Percentiles rank a stretch among this genome's conserved stretches.
Conservation (phyloP, 495 filamentous ascomycete species). For the Wilcoxina mikolae region DNA sequence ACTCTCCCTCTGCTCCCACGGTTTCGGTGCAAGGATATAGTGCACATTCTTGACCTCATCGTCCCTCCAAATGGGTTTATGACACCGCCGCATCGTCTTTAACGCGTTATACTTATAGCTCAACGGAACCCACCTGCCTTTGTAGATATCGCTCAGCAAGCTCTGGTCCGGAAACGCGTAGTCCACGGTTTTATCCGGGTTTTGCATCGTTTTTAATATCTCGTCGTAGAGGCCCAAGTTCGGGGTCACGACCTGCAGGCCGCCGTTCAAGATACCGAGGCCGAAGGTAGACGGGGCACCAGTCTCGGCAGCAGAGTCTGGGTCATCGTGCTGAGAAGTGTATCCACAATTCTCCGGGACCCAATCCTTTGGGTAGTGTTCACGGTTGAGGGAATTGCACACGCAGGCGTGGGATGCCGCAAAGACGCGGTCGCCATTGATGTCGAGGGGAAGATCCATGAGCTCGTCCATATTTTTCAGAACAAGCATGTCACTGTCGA, state of each 20-base stretch:
- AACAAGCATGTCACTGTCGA: constrained; percentile 78
- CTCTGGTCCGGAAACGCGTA: constrained; percentile 70
- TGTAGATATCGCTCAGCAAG: constrained; percentile 51
- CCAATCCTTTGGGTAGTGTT: constrained; percentile 65
- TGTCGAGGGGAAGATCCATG: constrained; percentile 58
- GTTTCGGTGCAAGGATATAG: constrained; percentile 66
- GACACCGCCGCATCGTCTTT: constrained; percentile 64
- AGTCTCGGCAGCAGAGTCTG: constrained; percentile 41
- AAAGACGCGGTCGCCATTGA: constrained; percentile 42
- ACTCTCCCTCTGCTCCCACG: constrained; percentile 51
- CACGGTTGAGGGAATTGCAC: constrained; percentile 61
- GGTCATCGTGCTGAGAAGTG: constrained; percentile 49
- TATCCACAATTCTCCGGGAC: constrained; percentile 60
- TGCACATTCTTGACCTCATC: constrained; percentile 64
- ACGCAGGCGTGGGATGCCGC: constrained; percentile 64
- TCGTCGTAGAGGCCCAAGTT: constrained; percentile 39
- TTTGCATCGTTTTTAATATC: constrained; percentile 39
- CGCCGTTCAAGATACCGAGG: constrained; percentile 57
- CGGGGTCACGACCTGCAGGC: constrained; percentile 58
- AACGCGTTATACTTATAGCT: constrained; percentile 73
- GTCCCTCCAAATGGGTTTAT: constrained; percentile 60
- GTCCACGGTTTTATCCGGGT: constrained; percentile 31
- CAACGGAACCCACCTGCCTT: constrained; percentile 53
- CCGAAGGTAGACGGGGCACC: constrained; percentile 37
- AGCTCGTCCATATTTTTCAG: constrained; percentile 71